Evolutionary conservation across 169 alveolate genomes (phyloP).

Genomic region (Eimeria acervulina): DNA sequence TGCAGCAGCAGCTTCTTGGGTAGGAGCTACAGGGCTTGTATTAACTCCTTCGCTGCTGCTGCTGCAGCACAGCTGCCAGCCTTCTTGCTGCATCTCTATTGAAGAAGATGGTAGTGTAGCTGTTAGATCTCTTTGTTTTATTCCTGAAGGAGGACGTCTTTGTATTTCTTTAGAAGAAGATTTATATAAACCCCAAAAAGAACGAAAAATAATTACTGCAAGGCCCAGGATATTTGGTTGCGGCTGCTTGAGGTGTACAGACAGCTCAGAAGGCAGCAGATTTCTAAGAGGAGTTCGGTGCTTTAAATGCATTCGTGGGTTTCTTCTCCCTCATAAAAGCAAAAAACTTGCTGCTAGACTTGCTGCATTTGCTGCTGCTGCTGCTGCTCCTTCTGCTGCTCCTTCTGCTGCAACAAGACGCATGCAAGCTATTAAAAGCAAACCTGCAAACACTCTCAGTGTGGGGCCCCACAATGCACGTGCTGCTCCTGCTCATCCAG

Average conservation of each 20-base stretch:
- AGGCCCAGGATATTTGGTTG: constrained; percentile 88
- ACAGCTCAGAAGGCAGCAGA: constrained; percentile 81
- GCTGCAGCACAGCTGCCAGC: constrained; percentile 92
- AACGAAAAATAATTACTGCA: constrained; percentile 85
- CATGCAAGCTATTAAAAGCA: too few relatives aligned
- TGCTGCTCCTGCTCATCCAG: not conserved
- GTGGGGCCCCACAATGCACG: too few relatives aligned
- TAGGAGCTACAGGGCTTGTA: constrained; percentile 89
- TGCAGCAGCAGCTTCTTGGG: constrained; percentile 86
- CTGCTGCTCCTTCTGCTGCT: too few relatives aligned
- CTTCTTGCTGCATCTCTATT: constrained; percentile 89
- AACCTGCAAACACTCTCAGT: too few relatives aligned
- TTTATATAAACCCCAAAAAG: constrained; percentile 89
- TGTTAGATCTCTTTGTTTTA: constrained; percentile 90
- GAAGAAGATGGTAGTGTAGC: constrained; percentile 89
- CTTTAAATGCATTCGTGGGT: constrained; percentile 87
- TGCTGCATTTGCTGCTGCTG: not conserved
- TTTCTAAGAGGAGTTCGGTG: constrained; percentile 89
- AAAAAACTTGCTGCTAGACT: constrained; percentile 81
- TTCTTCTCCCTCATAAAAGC: constrained; percentile 84
- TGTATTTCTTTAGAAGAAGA: constrained; percentile 89
- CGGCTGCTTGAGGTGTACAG: constrained; percentile 88
- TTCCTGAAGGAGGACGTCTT: constrained; percentile 90
- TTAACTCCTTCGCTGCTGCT: constrained; percentile 84
- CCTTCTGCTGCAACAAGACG: too few relatives aligned